phyloP scores from a whole-genome alignment of 306 rosid species.

The Citrullus mucosospermus region DNA sequence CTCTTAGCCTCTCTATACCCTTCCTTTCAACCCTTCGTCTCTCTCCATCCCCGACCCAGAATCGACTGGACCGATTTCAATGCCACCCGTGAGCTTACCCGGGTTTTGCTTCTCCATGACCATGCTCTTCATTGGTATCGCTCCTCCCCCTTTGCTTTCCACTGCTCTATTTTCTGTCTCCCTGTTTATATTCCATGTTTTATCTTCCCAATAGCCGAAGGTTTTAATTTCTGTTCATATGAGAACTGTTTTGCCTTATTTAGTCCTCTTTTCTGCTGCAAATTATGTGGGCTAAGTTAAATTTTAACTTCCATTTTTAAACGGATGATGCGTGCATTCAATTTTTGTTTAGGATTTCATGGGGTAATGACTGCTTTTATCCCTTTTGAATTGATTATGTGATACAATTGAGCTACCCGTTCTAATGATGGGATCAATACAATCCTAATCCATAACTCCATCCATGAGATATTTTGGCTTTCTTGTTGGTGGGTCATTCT shows the following conservation, averaged over 20 bases:
- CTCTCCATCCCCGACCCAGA: conserved; percentile 23
- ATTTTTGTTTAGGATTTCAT: not conserved
- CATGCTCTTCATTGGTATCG: conserved; percentile 29
- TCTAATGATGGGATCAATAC: not conserved
- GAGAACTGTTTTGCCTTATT: not conserved
- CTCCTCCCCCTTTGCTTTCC: not conserved
- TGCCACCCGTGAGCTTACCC: conserved; percentile 69
- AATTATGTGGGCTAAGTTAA: not conserved
- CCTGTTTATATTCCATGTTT: not conserved
- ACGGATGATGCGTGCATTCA: not conserved
- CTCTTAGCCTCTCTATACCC: conserved; percentile 67
- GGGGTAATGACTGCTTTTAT: not conserved
- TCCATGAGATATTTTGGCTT: too few species aligned
- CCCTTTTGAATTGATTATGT: not conserved
- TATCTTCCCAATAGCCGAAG: not conserved
- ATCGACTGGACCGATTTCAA: conserved; percentile 77
- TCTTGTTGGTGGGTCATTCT: too few species aligned
- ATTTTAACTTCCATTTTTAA: not conserved
- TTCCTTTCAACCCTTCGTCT: conserved; percentile 43
- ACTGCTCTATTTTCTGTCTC: not conserved
- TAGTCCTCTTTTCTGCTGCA: not conserved
- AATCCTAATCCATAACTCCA: not conserved
- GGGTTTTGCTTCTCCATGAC: conserved; percentile 42
- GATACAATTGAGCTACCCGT: not conserved
- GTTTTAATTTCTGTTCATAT: not conserved